Conservation (phyloP, 148 eudicot species). For the Beta vulgaris region DNA sequence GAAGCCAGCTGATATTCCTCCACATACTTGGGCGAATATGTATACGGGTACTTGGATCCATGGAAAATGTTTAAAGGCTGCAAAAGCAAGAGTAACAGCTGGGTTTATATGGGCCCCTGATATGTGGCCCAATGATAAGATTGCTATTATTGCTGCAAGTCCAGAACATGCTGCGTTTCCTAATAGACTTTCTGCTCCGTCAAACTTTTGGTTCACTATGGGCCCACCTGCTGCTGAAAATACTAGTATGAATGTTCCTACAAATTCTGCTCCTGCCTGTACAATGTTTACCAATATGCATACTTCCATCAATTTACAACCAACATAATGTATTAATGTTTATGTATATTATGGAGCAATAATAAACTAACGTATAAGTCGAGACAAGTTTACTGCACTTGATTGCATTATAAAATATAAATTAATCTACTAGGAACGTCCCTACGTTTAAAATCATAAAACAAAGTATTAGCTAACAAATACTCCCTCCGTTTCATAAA, state of each 20-base stretch:
- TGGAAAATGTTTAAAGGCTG: constrained; percentile 32
- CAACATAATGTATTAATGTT: too few species aligned
- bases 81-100: constrained; percentile 38
- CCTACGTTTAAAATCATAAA: too few species aligned
- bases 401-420: too few species aligned
- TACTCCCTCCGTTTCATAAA: too few species aligned
- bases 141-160: constrained; percentile 31
- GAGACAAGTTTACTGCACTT: too few species aligned
- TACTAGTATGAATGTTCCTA: constrained; percentile 42
- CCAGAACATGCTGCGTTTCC: constrained; percentile 48
- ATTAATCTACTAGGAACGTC: too few species aligned
- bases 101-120: constrained; percentile 47
- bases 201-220: constrained; percentile 39
- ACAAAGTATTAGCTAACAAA: too few species aligned
- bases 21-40: constrained; percentile 30
- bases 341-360: too few species aligned
- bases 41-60: constrained; percentile 41
- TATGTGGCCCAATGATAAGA: constrained; percentile 38
- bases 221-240: constrained; percentile 43
- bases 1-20: constrained; percentile 30
- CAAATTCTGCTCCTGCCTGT: constrained; percentile 38
- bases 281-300: not conserved
- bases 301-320: too few species aligned
- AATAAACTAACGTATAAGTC: too few species aligned
- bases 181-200: constrained; percentile 27